These are phyloP conservation scores for Penicillium subrubescens DNA, from an alignment of 495 filamentous ascomycete genomes.

Conservation along the genomic window DNA sequence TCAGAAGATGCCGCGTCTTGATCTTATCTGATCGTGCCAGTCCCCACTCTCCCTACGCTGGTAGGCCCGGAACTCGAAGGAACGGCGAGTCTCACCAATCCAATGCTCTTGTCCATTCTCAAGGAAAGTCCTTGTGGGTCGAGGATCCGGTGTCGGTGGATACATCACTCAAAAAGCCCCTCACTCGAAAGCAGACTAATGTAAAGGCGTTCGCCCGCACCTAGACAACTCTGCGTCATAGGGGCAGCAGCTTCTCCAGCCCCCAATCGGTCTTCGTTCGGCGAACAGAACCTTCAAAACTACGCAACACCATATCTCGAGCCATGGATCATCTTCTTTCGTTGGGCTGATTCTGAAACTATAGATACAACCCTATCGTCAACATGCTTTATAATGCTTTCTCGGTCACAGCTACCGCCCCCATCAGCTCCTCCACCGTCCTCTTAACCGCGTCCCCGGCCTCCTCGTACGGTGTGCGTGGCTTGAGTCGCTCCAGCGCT, in stretches of 20 bases:
- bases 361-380: background rate
- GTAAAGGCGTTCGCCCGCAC: background rate
- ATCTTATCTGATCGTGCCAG: slow-evolving; percentile 36
- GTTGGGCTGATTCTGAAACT: background rate
- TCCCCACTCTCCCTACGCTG: slow-evolving; percentile 23
- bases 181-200: slow-evolving; percentile 10
- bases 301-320: background rate
- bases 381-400: slow-evolving; percentile 19
- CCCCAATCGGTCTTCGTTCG: slow-evolving; percentile 1
- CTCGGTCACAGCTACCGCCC: slow-evolving; percentile 50
- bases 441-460: slow-evolving; percentile 50
- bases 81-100: slow-evolving; percentile 19
- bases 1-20: slow-evolving; percentile 7
- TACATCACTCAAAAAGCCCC: slow-evolving; percentile 9
- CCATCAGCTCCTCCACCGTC: slow-evolving; percentile 50
- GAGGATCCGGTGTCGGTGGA: slow-evolving; percentile 16
- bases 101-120: background rate
- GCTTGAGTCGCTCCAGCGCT: slow-evolving; percentile 56
- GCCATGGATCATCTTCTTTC: background rate
- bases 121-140: slow-evolving; percentile 14
- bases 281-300: background rate
- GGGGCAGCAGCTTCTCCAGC: background rate
- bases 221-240: background rate
- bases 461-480: slow-evolving; percentile 60
- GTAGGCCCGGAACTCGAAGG: slow-evolving; percentile 6